These are phyloP conservation scores for Colletotrichum lupini DNA, from an alignment of 2,329 filamentous ascomycete species.

Conservation along the genomic window DNA sequence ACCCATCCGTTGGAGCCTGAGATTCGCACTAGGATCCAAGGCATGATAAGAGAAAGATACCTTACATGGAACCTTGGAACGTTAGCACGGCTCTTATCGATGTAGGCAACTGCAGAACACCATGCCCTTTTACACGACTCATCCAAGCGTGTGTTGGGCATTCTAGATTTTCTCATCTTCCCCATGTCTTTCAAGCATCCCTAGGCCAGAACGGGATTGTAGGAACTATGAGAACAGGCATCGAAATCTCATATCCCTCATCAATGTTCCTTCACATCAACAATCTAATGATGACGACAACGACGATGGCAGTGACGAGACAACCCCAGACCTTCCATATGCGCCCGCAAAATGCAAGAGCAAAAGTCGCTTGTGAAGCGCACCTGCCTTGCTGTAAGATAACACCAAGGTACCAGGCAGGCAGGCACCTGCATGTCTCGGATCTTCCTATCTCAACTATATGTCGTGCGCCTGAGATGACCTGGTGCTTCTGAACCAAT, in stretches of 20 bases:
- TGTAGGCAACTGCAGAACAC: not conserved
- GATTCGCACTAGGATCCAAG: not conserved
- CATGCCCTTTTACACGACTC: not conserved
- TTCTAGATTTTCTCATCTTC: not conserved
- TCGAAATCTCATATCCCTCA: not conserved
- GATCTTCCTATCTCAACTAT: conserved; percentile 10
- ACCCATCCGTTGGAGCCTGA: not conserved
- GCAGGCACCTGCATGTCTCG: not conserved
- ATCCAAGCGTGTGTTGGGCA: not conserved
- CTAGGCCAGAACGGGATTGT: not conserved
- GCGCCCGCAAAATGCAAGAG: not conserved
- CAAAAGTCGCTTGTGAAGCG: not conserved
- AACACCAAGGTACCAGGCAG: not conserved
- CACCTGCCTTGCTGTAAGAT: not conserved
- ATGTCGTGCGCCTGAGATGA: not conserved
- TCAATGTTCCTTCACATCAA: not conserved
- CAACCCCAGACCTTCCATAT: not conserved
- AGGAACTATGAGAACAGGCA: not conserved
- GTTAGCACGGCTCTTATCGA: not conserved
- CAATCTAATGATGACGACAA: not conserved
- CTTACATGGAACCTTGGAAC: not conserved
- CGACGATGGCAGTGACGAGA: not conserved
- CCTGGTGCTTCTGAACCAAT: not conserved
- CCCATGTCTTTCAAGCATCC: not conserved
- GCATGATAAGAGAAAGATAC: not conserved